phyloP scores from a whole-genome alignment of 2,329 filamentous ascomycete species.

The Talaromyces sp. region DNA sequence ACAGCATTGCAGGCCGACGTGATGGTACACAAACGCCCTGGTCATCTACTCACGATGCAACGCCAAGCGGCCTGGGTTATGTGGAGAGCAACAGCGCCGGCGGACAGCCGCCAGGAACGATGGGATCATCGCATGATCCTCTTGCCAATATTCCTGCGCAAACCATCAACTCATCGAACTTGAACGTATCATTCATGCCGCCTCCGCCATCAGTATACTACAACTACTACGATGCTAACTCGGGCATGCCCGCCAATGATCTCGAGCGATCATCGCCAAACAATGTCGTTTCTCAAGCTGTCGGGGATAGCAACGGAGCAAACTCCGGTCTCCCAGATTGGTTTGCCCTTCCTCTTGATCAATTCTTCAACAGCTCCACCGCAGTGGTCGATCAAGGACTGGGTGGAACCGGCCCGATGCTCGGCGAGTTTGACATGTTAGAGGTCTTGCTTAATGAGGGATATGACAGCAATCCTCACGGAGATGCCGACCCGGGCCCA shows the following conservation, averaged over 20 bases:
- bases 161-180: conserved; percentile 48
- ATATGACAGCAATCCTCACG: conserved; percentile 34
- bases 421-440: conserved; percentile 57
- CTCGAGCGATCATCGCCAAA: conserved; percentile 32
- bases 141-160: conserved; percentile 48
- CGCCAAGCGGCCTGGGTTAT: conserved; percentile 27
- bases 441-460: conserved; percentile 50
- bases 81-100: conserved; percentile 28
- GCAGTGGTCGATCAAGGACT: conserved; percentile 55
- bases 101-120: conserved; percentile 18
- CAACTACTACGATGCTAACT: conserved; percentile 46
- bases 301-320: conserved; percentile 30
- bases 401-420: conserved; percentile 64
- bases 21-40: conserved; percentile 31
- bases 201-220: conserved; percentile 50
- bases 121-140: conserved; percentile 40
- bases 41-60: conserved; percentile 28
- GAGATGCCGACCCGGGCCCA: conserved; percentile 24
- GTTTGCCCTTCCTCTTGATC: conserved; percentile 64
- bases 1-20: conserved; percentile 27
- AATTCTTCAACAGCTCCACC: conserved; percentile 55
- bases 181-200: conserved; percentile 52
- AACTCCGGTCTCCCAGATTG: conserved; percentile 53
- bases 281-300: conserved; percentile 31
- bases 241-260: conserved; percentile 35